Base-by-base conservation (phyloP, 768 basidiomycete species). In the Kwoniella pini region DNA sequence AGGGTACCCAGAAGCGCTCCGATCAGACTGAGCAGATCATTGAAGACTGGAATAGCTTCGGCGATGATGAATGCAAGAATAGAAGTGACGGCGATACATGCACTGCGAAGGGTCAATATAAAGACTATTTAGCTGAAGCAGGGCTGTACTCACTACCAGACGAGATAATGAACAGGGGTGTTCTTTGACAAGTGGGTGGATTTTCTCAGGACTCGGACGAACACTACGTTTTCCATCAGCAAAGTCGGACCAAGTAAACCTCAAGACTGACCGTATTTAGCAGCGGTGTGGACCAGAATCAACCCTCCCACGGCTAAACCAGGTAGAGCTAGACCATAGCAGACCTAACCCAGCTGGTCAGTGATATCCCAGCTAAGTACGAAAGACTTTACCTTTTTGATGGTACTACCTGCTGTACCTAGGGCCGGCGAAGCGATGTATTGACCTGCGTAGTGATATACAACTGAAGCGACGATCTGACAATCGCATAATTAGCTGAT, bases 381-480 rank as follows among this genome's bases (percentile, higher is more conserved):
- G 6, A 6, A 27, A 36, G 27, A 10, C 30, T 28, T 43, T 3
- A 57, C 55, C 60, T 72, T 72, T 57, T 72, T 71, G 51, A 79
- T 52, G 3, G 74, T 36, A 3, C 64, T 55, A 10, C 78, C 76
- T 15, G 76, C 78, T 1, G 69, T 68, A 0, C 76, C 73, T 2
- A 79, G 67, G 21, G 78, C 76, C 9, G 78, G 78, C 2, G 71
- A 74, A 24, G 78, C 68, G 57, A 79, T 71, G 57, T 72, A 72
- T 39, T 71, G 63, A 1, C 74, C 74, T 19, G 65, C 68, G 36
- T 60, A 74, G 52, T 60, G 56, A 60, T 77, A 79, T 1, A 77
- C 72, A 24, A 76, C 70, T 36, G 72, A 50, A 9, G 69, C 70
- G 57, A 79, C 60, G 46, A 62, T 64, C 70, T 72, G 55, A n/a